Base-by-base conservation (phyloP, 2,329 filamentous ascomycete genomes). In the Sarocladium brachiariae region DNA sequence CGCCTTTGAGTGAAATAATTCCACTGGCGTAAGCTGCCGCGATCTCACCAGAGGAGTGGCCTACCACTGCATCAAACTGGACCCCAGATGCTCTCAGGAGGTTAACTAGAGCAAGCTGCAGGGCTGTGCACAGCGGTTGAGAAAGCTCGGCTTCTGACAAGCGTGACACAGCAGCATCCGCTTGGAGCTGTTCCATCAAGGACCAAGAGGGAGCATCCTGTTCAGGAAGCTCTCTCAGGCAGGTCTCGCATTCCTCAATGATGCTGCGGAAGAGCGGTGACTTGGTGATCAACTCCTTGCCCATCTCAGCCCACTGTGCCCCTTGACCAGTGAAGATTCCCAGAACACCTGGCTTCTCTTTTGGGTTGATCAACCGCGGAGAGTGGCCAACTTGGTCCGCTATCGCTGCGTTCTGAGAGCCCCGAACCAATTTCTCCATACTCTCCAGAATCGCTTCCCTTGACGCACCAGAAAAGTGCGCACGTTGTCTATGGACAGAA, bases 21-120 rank as follows among this genome's bases (percentile, higher is more conserved):
- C 63, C 66, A 1, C 59, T 61, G 6, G 71, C 68, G 50, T 68
- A 72, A 1, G 72, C 70, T 5, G 72, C 72, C 1, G 71, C 72
- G 25, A 75, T 69, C 50, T 75, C 72, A 2, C 72, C 72, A 1
- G 72, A 75, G 0, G 72, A 75, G 53, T 75, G 72, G 0, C 72
- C 71, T 7, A 74, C 59, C 3, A 72, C 68, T 16, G 61, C 56
- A 6, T 52, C 54, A 2, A 70, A 66, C 1, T 41, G 41, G 25
- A 73, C 56, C 6, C 57, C 59, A n/a, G 69, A 62, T 2, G 64
- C 63, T 8, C 50, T 49, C 6, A 73, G 55, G 3, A 74, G 59
- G 31, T 73, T 69, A 2, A 73, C 63, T 1, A 72, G 59, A 3
- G 70, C 70, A 24, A 73, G 55, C 34, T 74, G 71, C 13, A 74